Evolutionary conservation across 1,284 basidiomycete species (phyloP).

Genomic region (Trichosporon faecale): DNA sequence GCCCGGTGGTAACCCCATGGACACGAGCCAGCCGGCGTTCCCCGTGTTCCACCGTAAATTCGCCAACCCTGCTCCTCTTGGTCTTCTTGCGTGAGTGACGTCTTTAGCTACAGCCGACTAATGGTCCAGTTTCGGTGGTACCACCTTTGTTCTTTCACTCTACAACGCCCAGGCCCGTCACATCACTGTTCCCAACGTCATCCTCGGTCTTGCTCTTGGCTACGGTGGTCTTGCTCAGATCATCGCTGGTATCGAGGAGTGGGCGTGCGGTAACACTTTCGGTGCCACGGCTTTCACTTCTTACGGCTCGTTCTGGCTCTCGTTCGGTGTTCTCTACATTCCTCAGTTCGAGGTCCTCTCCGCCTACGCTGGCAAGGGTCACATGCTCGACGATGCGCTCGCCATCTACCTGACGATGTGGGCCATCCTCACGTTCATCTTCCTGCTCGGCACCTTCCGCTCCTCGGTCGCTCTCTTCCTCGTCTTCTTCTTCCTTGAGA

Average conservation of each 20-base stretch:
- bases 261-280: slow-evolving; percentile 66
- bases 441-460: slow-evolving; percentile 55
- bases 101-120: not conserved
- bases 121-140: slow-evolving; percentile 52
- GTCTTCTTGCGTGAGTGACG: slow-evolving; percentile 46
- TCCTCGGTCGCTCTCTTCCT: slow-evolving; percentile 24
- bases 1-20: slow-evolving; percentile 28
- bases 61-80: slow-evolving; percentile 58
- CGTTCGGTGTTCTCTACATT: slow-evolving; percentile 43
- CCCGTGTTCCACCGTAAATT: slow-evolving; percentile 53
- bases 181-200: slow-evolving; percentile 62
- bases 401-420: slow-evolving; percentile 54
- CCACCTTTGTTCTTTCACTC: slow-evolving; percentile 58
- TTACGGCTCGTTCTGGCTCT: slow-evolving; percentile 67
- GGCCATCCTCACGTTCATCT: slow-evolving; percentile 60
- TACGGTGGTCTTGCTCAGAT: slow-evolving; percentile 75
- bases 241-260: slow-evolving; percentile 61
- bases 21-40: slow-evolving; percentile 39
- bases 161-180: slow-evolving; percentile 50
- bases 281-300: slow-evolving; percentile 68
- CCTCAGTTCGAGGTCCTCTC: slow-evolving; percentile 56
- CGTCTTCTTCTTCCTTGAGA: slow-evolving; percentile 68
- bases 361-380: slow-evolving; percentile 39
- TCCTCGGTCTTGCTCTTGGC: slow-evolving; percentile 78
- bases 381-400: slow-evolving; percentile 55